Evolutionary conservation across 805 yeast genomes (phyloP).

Genomic region (Starmerella ratchasimensis): DNA sequence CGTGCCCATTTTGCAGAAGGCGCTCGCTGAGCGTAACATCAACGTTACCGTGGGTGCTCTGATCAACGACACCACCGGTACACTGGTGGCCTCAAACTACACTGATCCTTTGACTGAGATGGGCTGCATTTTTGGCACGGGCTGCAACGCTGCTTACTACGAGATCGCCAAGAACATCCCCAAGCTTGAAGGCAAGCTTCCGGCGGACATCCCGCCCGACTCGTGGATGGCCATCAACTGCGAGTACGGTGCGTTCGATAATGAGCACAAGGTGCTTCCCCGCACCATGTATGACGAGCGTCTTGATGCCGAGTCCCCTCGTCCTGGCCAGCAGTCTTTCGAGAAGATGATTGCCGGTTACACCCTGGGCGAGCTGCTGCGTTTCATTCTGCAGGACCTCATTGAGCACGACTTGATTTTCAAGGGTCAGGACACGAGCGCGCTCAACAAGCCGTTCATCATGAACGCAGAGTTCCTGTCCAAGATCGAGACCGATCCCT

Average conservation of each 20-base stretch:
- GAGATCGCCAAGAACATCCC: constrained; percentile 62
- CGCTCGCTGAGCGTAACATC: constrained; percentile 47
- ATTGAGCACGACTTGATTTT: constrained; percentile 52
- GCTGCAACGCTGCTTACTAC: constrained; percentile 93
- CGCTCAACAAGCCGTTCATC: constrained; percentile 48
- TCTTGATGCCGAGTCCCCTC: constrained; percentile 77
- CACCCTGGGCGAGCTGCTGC: constrained; percentile 82
- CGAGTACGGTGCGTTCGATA: constrained; percentile 96
- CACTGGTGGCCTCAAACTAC: constrained; percentile 88
- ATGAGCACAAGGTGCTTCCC: constrained; percentile 71
- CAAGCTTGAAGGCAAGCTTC: constrained; percentile 60
- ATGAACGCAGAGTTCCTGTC: constrained; percentile 88
- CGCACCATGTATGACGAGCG: constrained; percentile 75
- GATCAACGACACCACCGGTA: constrained; percentile 95
- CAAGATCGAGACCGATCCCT: constrained; percentile 75
- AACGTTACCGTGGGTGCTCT: constrained; percentile 83
- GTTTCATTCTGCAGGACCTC: constrained; percentile 66
- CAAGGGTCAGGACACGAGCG: constrained; percentile 50
- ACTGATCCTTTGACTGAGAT: constrained; percentile 76
- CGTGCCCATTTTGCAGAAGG: constrained; percentile 75
- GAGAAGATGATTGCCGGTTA: constrained; percentile 97
- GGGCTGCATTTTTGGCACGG: constrained; percentile 96
- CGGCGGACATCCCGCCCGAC: constrained; percentile 46
- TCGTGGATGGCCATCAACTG: constrained; percentile 92
- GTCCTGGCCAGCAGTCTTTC: constrained; percentile 91